These are phyloP conservation scores for Kuraishia molischiana DNA, from an alignment of 805 yeast genomes.

Conservation along the genomic window DNA sequence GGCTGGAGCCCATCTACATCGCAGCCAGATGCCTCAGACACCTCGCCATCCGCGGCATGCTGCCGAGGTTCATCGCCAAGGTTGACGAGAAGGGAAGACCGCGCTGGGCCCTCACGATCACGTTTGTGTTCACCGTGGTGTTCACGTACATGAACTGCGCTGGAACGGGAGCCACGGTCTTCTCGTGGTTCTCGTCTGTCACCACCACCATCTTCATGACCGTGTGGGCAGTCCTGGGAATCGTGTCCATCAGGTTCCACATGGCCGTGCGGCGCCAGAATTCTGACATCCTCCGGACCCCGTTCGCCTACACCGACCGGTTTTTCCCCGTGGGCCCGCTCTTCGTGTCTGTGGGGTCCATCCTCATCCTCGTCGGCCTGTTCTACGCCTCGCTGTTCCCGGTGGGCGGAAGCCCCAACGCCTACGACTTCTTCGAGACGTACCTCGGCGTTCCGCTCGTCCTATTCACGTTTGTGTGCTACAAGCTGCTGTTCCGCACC, in stretches of 20 bases:
- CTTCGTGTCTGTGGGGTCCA: background rate
- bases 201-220: background rate
- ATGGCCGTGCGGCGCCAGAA: background rate
- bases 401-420: background rate
- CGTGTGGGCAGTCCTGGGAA: background rate
- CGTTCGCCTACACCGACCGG: background rate
- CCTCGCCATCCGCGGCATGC: conserved; percentile 61
- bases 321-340: background rate
- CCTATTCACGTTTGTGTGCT: background rate
- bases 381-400: background rate
- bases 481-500: background rate
- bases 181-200: conserved; percentile 43
- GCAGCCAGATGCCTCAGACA: conserved; percentile 70
- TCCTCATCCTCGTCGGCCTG: background rate
- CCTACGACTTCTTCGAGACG: background rate
- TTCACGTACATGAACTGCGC: conserved; percentile 48
- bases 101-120: conserved; percentile 31
- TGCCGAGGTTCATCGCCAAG: conserved; percentile 48
- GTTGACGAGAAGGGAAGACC: conserved; percentile 51
- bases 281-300: background rate
- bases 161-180: conserved; percentile 40
- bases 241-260: background rate
- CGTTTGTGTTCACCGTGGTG: conserved; percentile 27
- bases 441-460: background rate
- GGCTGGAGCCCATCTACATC: conserved; percentile 69